A percentile compares a stretch with the other conserved stretches of the same genome.
These are phyloP conservation scores for Ustilago curta DNA, from an alignment of 1,284 basidiomycete species.

Conservation along the genomic window DNA sequence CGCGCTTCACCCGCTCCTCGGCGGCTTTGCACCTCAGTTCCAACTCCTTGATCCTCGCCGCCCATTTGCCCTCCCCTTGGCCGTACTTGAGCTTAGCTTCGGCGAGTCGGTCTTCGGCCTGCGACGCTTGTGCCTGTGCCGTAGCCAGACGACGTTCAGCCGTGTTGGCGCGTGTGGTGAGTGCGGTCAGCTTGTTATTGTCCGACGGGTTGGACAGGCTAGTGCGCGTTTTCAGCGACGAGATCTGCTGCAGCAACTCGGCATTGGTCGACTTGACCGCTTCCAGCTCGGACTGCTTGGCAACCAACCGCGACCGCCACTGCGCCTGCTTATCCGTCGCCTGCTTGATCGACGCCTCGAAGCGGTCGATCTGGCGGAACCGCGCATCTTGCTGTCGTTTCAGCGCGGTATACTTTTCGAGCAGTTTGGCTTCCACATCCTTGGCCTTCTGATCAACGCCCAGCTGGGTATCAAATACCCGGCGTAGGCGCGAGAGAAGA, in stretches of 20 bases:
- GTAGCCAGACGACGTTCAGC: slow-evolving; percentile 82
- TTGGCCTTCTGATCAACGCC: slow-evolving; percentile 89
- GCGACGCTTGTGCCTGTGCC: slow-evolving; percentile 82
- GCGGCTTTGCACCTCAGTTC: slow-evolving; percentile 84
- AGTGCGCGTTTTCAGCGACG: slow-evolving; percentile 74
- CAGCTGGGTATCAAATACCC: slow-evolving; percentile 82
- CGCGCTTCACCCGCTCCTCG: slow-evolving; percentile 93
- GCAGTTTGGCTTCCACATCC: slow-evolving; percentile 80
- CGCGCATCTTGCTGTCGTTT: slow-evolving; percentile 87
- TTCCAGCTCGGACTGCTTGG: slow-evolving; percentile 90
- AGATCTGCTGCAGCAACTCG: slow-evolving; percentile 81
- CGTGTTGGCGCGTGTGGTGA: slow-evolving; percentile 60
- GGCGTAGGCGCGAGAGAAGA: slow-evolving; percentile 85
- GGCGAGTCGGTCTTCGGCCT: slow-evolving; percentile 86
- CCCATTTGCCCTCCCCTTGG: slow-evolving; percentile 61
- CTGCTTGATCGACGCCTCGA: slow-evolving; percentile 86
- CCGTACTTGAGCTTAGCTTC: slow-evolving; percentile 76
- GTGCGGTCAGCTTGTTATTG: slow-evolving; percentile 52
- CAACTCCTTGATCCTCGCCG: slow-evolving; percentile 74
- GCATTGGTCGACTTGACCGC: slow-evolving; percentile 74
- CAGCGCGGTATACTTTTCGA: slow-evolving; percentile 80
- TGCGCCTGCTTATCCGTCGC: slow-evolving; percentile 84
- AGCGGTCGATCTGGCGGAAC: slow-evolving; percentile 92
- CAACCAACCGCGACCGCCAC: slow-evolving; percentile 84
- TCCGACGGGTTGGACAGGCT: slow-evolving; percentile 48